A percentile compares a stretch with the other conserved stretches of the same genome.
phyloP scores from a whole-genome alignment of 1,284 basidiomycete species.

The Pseudozyma sp. region DNA sequence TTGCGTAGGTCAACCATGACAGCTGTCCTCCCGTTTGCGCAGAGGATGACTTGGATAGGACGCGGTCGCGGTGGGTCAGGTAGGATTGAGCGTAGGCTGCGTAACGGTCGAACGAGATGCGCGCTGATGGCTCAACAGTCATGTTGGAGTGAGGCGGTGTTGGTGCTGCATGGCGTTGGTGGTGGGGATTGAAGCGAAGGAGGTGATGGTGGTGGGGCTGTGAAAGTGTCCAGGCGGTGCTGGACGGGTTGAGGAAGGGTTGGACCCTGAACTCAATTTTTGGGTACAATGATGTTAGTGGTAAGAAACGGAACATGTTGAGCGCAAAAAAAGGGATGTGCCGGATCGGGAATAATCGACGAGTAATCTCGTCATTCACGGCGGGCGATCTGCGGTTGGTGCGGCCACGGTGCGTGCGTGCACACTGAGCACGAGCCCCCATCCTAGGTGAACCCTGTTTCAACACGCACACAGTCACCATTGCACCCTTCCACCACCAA shows the following conservation, averaged over 20 bases:
- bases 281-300: slow-evolving; percentile 2
- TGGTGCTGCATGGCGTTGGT: background rate
- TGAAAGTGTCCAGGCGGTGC: too few species aligned
- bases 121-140: background rate
- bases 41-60: too few species aligned
- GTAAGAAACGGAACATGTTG: too few species aligned
- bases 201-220: too few species aligned
- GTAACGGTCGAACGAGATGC: slow-evolving; percentile 10
- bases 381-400: background rate
- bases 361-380: background rate
- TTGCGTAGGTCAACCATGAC: slow-evolving; percentile 27
- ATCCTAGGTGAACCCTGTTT: background rate
- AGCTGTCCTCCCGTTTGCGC: background rate
- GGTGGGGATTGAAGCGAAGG: too few species aligned
- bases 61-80: slow-evolving; percentile 6
- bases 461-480: too few species aligned
- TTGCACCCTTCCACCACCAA: background rate
- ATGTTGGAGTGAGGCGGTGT: background rate
- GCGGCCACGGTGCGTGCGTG: slow-evolving; percentile 1
- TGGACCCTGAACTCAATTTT: too few species aligned
- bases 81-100: slow-evolving; percentile 3
- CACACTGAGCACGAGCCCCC: slow-evolving; percentile 25
- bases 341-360: slow-evolving; percentile 9
- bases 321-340: background rate
- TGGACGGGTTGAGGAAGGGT: background rate